Conservation (phyloP, 352 stramenopile species). For the Peronospora destructor region DNA sequence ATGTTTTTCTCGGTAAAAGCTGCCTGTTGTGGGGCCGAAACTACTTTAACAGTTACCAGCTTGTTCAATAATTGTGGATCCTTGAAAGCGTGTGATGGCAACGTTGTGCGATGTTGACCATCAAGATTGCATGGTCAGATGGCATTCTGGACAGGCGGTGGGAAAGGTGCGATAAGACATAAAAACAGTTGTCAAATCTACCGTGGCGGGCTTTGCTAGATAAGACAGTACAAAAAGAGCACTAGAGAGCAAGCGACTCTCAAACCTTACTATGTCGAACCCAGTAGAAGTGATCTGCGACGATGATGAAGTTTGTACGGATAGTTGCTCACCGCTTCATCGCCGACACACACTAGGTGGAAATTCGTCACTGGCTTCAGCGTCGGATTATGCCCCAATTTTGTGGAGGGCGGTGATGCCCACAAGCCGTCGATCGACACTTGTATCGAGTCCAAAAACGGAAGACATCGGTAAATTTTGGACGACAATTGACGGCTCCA, state of each 20-base stretch:
- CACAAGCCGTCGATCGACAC: slow-evolving; percentile 15
- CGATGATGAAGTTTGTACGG: slow-evolving; percentile 16
- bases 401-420: slow-evolving; percentile 29
- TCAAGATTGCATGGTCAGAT: slow-evolving; percentile 16
- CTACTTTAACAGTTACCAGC: neutral
- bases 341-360: slow-evolving; percentile 18
- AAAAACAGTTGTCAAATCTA: slow-evolving; percentile 15
- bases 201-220: slow-evolving; percentile 7
- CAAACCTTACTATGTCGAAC: slow-evolving; percentile 21
- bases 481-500: slow-evolving; percentile 18
- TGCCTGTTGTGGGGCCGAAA: slow-evolving; percentile 6
- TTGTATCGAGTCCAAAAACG: slow-evolving; percentile 11
- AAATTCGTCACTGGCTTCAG: slow-evolving; percentile 15
- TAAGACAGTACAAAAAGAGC: slow-evolving; percentile 6
- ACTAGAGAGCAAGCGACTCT: neutral
- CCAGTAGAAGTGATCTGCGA: slow-evolving; percentile 12
- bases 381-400: slow-evolving; percentile 12
- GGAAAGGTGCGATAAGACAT: slow-evolving; percentile 25
- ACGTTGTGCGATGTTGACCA: slow-evolving; percentile 10
- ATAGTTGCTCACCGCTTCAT: slow-evolving; percentile 3
- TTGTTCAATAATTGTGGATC: slow-evolving; percentile 16
- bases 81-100: slow-evolving; percentile 21
- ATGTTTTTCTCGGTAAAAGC: neutral
- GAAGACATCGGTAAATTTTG: slow-evolving; percentile 9
- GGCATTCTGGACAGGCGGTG: slow-evolving; percentile 18